Base-by-base conservation (phyloP, 164 flowering plant species). In the Berberis thunbergii region DNA sequence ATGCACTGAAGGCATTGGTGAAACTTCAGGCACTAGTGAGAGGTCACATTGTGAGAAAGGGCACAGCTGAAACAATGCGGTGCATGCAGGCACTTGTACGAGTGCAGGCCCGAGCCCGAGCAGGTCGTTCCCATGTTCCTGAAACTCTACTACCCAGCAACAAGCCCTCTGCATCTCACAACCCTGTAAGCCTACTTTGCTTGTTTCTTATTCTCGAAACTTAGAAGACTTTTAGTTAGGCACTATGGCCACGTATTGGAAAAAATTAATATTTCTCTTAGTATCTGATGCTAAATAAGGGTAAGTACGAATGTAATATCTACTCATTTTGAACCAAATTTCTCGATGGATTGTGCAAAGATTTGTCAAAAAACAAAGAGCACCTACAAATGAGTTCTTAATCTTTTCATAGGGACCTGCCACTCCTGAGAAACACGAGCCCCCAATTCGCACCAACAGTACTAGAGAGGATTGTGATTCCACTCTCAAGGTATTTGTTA, bases 11-110 rank as follows among this genome's bases (percentile, higher is more conserved):
- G 73, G 96, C 86, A 65, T 69, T 93, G 73, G 96, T 93, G 72
- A 88, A 81, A 77, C 92, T 93, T 61, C 98, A 93, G 67, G 97
- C 98, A 4, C 64, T 90, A 63, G 97, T 86, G 54, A 85, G 95
- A 74, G 98, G 98, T 57, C 85, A 84, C 73, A 84, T 90, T 60
- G 89, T 87, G 66, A 76, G 98, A 61, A 93, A 88, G 66, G 87
- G 84, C 67, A 81, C 84, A 45, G 75, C 86, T 43, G 89, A 83
- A 64, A 83, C 81, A 78, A 80, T 93, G 42, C 75, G 84, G 58
- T 81, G 91, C 42, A 82, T 93, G 96, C 96, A 90, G 61, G 86
- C 96, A 3, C 64, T 89, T 76, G 90, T 82, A n/a, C 78, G 93
- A 62, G 79, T 86, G 52, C 99, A 94, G 68, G 77, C 85, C 12